These are phyloP conservation scores for Lablab purpureus DNA, from an alignment of 306 rosid genomes.

Conservation along the genomic window DNA sequence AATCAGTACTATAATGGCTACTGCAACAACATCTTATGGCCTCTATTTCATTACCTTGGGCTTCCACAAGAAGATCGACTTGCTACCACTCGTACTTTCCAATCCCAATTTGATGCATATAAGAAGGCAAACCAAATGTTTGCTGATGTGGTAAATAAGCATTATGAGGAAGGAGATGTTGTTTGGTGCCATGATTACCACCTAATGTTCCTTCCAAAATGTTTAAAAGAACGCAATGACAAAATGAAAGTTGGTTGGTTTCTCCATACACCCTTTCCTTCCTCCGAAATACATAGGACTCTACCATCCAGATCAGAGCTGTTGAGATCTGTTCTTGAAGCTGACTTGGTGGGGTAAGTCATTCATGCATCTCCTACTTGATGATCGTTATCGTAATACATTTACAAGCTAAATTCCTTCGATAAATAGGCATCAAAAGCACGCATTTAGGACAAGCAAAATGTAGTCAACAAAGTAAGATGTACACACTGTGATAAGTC, in stretches of 20 bases:
- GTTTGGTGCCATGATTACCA: conserved; percentile 99
- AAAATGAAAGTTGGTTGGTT: conserved; percentile 98
- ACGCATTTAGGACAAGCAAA: not conserved
- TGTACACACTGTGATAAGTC: conserved; percentile 5
- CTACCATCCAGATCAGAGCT: conserved; percentile 89
- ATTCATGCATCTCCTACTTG: conserved; percentile 36
- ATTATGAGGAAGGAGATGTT: conserved; percentile 93
- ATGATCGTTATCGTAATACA: not conserved
- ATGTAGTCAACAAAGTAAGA: conserved; percentile 24
- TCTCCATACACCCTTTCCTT: conserved; percentile 99
- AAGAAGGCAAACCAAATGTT: conserved; percentile 92
- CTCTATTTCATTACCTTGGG: conserved; percentile 92
- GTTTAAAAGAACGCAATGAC: conserved; percentile 77
- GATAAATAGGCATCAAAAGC: not conserved
- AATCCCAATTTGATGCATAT: conserved; percentile 94
- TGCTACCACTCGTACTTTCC: conserved; percentile 93
- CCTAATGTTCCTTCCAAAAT: conserved; percentile 95
- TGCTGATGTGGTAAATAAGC: conserved; percentile 88
- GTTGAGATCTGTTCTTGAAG: conserved; percentile 90
- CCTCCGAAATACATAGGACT: conserved; percentile 96
- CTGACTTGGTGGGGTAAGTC: conserved; percentile 95
- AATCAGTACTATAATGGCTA: conserved; percentile 97
- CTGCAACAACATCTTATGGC: conserved; percentile 98
- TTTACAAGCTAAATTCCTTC: not conserved
- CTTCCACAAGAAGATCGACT: conserved; percentile 98